Percentiles rank a stretch among this genome's conserved stretches.
These are phyloP conservation scores for Asterophora lycoperdoides DNA, from an alignment of 768 basidiomycete genomes.

Conservation along the genomic window DNA sequence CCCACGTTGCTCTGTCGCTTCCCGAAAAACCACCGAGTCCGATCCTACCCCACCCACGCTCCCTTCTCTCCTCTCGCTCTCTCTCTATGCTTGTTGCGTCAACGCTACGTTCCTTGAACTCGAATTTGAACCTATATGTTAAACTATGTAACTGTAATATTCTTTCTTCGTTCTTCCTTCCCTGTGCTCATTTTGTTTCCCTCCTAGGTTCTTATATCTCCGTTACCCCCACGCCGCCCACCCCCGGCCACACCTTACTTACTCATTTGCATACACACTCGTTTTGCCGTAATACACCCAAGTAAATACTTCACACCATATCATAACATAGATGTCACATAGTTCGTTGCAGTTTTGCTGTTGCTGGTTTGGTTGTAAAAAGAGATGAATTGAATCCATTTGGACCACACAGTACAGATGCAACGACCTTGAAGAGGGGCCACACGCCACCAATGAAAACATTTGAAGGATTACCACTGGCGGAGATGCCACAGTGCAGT, in stretches of 20 bases:
- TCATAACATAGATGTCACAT: slow-evolving; percentile 13
- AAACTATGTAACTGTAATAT: slow-evolving; percentile 19
- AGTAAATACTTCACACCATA: slow-evolving; percentile 12
- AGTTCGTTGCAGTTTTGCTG: slow-evolving; percentile 6
- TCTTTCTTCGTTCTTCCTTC: not conserved
- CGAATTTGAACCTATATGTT: not conserved
- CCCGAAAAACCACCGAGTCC: slow-evolving; percentile 2
- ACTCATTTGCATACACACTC: slow-evolving; percentile 9
- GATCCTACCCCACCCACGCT: slow-evolving; percentile 2
- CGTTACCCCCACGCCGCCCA: no score
- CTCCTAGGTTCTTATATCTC: slow-evolving; percentile 6
- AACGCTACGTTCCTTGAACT: not conserved
- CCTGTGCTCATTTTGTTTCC: not conserved
- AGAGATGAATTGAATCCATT: slow-evolving; percentile 2
- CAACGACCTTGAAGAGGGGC: no score
- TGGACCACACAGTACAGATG: no score
- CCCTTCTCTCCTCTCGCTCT: not conserved
- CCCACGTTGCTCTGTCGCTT: slow-evolving; percentile 14
- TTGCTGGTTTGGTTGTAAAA: slow-evolving; percentile 7
- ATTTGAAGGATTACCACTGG: no score
- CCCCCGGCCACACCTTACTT: slow-evolving; percentile 5
- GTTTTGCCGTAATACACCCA: slow-evolving; percentile 13
- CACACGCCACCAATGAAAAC: no score
- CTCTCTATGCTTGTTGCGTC: not conserved
- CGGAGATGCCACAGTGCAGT: no score